Evolutionary conservation across 139 green algal species (phyloP).

Genomic region (Chlorella sp.): DNA sequence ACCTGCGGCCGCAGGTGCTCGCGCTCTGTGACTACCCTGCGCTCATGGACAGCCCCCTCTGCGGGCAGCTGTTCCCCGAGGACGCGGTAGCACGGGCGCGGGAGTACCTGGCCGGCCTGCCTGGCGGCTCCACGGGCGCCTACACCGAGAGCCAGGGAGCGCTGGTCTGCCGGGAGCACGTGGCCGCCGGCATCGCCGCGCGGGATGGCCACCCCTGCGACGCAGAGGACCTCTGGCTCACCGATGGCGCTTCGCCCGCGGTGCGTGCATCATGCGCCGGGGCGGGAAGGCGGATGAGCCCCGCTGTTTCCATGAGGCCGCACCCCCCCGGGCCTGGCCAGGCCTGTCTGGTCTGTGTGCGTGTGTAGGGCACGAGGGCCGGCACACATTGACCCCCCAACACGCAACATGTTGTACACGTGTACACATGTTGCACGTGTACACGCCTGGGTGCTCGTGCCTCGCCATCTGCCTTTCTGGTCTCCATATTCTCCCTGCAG

Average conservation of each 20-base stretch:
- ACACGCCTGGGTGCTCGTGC: too few species aligned
- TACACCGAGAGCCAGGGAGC: constrained; percentile 87
- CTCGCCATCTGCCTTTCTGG: too few species aligned
- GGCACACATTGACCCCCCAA: too few species aligned
- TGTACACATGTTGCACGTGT: too few species aligned
- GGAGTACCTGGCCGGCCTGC: constrained; percentile 71
- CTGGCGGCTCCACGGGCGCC: constrained; percentile 80
- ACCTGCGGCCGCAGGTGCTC: too few species aligned
- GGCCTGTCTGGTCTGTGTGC: too few species aligned
- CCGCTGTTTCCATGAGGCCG: too few species aligned
- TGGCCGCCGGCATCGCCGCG: constrained; percentile 69
- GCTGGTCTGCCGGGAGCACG: constrained; percentile 39
- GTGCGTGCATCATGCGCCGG: constrained; percentile 83
- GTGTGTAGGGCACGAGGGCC: too few species aligned
- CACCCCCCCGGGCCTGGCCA: too few species aligned
- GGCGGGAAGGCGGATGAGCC: too few species aligned
- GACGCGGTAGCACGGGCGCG: constrained; percentile 81
- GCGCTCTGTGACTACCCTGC: constrained; percentile 21
- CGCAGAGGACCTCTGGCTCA: constrained; percentile 83
- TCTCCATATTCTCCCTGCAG: too few species aligned
- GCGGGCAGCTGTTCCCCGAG: constrained; percentile 70
- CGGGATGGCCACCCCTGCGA: constrained; percentile 73
- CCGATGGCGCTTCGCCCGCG: constrained; percentile 74
- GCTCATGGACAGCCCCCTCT: constrained; percentile 41
- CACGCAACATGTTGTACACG: too few species aligned